Base-by-base conservation (phyloP, 176 grass and related monocot genomes). In the Coix lacrymajobi region DNA sequence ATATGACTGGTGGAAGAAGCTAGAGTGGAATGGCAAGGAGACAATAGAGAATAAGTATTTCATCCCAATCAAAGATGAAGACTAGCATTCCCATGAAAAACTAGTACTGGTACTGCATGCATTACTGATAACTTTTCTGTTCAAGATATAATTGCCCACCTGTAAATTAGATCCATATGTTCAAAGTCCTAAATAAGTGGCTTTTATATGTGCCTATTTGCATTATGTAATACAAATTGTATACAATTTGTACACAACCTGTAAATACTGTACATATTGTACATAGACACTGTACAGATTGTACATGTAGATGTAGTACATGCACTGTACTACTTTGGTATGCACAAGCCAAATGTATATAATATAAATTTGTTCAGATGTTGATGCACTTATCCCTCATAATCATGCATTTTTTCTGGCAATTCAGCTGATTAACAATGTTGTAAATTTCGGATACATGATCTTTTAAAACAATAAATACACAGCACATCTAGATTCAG, bases 1-100 rank as follows among this genome's bases (percentile, higher is more conserved):
- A 25, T 66, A 67, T 25, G 79, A 81, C 0, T 94, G 92, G 88
- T 94, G 86, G 92, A 44, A 76, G 72, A 74, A 10, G 10, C 52
- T 94, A 29, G 41, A 66, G 36, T 89, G 79, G 84, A 32, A 65
- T 39, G 69, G 25, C 26, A 69, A 72, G 36, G 81, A 83, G 62
- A 76, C 33, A 38, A 82, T 87, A 36, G 71, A 76, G 28, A 81
- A 60, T 30, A 76, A 73, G 65, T 81, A 80, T 57, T 91, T 88
- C 65, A 87, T 87, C 32, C 57, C 85, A 63, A 81, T 81, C 85
- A 65, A 87, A 57, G 71, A 62, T 26, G 31, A 74, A 17, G 71
- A 75, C 49, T 87, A 87, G 62, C 37, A 81, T 37, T 31, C 49
- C 34, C 11, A 10, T 79, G 40, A 46, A 46, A 54, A 57, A 57